phyloP scores from a whole-genome alignment of 352 stramenopile genomes.

The Phytophthora pinifolia region DNA sequence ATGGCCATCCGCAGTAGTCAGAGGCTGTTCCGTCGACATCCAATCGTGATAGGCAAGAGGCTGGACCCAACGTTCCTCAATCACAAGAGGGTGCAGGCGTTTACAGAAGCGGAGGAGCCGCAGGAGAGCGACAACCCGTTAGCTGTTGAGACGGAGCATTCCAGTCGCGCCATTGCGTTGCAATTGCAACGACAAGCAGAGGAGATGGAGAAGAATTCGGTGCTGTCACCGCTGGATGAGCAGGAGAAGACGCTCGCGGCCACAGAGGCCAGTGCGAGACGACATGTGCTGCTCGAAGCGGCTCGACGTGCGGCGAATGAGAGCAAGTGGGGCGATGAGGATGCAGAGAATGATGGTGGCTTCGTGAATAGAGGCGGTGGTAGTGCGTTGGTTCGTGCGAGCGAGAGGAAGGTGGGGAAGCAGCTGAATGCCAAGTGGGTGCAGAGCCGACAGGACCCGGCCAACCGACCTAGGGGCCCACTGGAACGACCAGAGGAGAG shows the following conservation, averaged over 20 bases:
- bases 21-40: slow-evolving; percentile 5
- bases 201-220: slow-evolving; percentile 10
- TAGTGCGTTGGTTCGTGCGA: slow-evolving; percentile 43
- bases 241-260: slow-evolving; percentile 46
- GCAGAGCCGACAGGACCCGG: slow-evolving; percentile 46
- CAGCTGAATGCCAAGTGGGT: slow-evolving; percentile 69
- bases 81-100: slow-evolving; percentile 39
- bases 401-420: slow-evolving; percentile 61
- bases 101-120: slow-evolving; percentile 24
- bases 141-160: slow-evolving; percentile 36
- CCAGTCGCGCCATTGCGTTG: slow-evolving; percentile 45
- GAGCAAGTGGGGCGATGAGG: slow-evolving; percentile 16
- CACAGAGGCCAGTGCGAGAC: slow-evolving; percentile 48
- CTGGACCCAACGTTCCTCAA: slow-evolving; percentile 62
- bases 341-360: slow-evolving; percentile 7
- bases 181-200: slow-evolving; percentile 24
- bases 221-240: slow-evolving; percentile 26
- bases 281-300: slow-evolving; percentile 23
- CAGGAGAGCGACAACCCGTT: slow-evolving; percentile 17
- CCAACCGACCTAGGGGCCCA: slow-evolving; percentile 46
- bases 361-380: slow-evolving; percentile 7
- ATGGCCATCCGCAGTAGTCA: slow-evolving; percentile 26
- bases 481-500: slow-evolving; percentile 52
- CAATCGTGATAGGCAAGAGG: slow-evolving; percentile 29
- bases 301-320: slow-evolving; percentile 14